Percentiles rank a stretch among this genome's conserved stretches.
Evolutionary conservation across 495 filamentous ascomycete species (phyloP).

Genomic region (Penicillium antarcticum): DNA sequence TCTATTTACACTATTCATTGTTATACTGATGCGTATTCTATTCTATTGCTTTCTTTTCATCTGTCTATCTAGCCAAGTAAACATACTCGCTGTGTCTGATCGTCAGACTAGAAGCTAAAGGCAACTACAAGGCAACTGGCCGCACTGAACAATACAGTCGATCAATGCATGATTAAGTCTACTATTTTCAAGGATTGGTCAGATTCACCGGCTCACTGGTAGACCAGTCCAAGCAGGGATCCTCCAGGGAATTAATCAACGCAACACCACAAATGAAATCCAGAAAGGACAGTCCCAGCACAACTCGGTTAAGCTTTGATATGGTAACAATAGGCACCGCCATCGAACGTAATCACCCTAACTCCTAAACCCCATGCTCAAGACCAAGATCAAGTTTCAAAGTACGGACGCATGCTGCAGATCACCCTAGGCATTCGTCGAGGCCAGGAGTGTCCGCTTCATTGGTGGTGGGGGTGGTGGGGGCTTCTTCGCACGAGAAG

Average conservation of each 20-base stretch:
- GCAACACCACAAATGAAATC: neutral
- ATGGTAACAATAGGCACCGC: conserved; percentile 4
- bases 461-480: conserved; percentile 58
- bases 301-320: neutral
- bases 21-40: no score
- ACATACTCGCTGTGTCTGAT: no score
- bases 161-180: neutral
- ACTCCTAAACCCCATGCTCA: conserved; percentile 15
- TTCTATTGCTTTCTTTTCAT: no score
- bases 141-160: neutral
- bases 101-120: no score
- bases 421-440: conserved; percentile 19
- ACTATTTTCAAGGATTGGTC: neutral
- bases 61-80: no score
- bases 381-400: neutral
- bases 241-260: neutral
- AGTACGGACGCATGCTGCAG: neutral
- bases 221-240: neutral
- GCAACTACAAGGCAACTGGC: neutral
- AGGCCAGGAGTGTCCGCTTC: conserved; percentile 42
- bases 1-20: no score
- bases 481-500: conserved; percentile 73
- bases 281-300: conserved; percentile 3
- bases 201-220: neutral
- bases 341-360: neutral